These are phyloP conservation scores for Aureobasidium pullulans DNA, from an alignment of 2,329 filamentous ascomycete genomes.

Conservation along the genomic window DNA sequence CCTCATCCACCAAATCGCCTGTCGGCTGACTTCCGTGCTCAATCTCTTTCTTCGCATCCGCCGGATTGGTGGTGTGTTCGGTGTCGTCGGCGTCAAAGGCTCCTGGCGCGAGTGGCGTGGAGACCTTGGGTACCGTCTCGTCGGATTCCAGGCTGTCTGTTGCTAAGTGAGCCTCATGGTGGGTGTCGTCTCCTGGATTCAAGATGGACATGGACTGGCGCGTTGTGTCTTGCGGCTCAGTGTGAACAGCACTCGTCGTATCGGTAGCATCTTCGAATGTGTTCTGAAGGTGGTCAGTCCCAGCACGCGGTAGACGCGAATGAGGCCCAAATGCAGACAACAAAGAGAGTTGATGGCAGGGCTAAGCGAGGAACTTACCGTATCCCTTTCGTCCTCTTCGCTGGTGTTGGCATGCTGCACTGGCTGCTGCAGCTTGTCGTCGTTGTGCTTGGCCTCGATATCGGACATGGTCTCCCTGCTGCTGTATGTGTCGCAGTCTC, in stretches of 20 bases:
- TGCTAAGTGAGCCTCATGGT: conserved; percentile 18
- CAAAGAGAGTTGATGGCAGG: background rate
- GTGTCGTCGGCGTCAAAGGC: background rate
- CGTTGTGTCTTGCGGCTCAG: conserved; percentile 13
- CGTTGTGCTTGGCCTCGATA: background rate
- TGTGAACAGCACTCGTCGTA: conserved; percentile 30
- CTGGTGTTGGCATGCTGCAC: background rate
- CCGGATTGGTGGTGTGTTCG: conserved; percentile 23
- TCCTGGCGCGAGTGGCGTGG: background rate
- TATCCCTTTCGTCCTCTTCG: conserved; percentile 11
- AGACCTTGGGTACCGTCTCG: background rate
- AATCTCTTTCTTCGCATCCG: conserved; percentile 21
- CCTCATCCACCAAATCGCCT: conserved; percentile 44
- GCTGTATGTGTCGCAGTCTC: background rate
- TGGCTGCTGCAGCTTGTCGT: conserved; percentile 2
- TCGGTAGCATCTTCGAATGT: conserved; percentile 78
- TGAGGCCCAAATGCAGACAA: background rate
- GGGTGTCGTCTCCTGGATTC: conserved; percentile 20
- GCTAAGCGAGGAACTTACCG: conserved; percentile 9
- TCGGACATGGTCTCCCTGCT: conserved; percentile 3
- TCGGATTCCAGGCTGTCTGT: background rate
- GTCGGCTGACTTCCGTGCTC: conserved; percentile 34
- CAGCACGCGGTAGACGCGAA: background rate
- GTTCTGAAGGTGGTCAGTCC: conserved; percentile 45
- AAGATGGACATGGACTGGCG: conserved; percentile 22